Conservation (phyloP, 2,329 filamentous ascomycete species). For the Pleoardoris graminearum region DNA sequence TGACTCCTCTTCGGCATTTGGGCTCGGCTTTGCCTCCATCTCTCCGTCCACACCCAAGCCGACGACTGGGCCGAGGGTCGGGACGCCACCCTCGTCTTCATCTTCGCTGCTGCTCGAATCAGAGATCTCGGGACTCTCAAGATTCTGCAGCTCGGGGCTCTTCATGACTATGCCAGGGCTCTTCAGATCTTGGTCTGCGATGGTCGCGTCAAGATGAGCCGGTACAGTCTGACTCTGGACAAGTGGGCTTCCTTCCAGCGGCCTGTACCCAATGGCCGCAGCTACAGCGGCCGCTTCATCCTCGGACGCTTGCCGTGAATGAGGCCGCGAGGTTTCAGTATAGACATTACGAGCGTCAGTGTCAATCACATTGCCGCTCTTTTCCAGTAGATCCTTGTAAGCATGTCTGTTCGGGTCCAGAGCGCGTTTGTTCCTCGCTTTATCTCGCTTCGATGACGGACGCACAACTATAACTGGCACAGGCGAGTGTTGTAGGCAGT, state of each 20-base stretch:
- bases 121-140: constrained; percentile 46
- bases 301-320: constrained; percentile 41
- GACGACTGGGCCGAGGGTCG: constrained; percentile 1
- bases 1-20: background rate
- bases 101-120: constrained; percentile 41
- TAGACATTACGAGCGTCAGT: constrained; percentile 49
- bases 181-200: constrained; percentile 30
- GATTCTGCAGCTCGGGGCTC: constrained; percentile 44
- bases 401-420: constrained; percentile 75
- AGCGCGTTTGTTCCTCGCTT: constrained; percentile 84
- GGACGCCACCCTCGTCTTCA: constrained; percentile 35
- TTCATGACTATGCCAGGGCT: constrained; percentile 46
- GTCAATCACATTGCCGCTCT: constrained; percentile 62
- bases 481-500: constrained; percentile 90
- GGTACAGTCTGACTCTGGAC: constrained; percentile 32
- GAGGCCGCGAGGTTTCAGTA: constrained; percentile 25
- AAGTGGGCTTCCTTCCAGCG: constrained; percentile 35
- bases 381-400: constrained; percentile 76
- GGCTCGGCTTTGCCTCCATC: background rate
- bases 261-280: constrained; percentile 52
- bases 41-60: background rate
- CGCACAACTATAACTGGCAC: constrained; percentile 92
- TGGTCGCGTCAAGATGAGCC: constrained; percentile 16
- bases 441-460: constrained; percentile 81
- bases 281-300: constrained; percentile 57